Conservation (phyloP, 768 basidiomycete species). For the Chiua virens region DNA sequence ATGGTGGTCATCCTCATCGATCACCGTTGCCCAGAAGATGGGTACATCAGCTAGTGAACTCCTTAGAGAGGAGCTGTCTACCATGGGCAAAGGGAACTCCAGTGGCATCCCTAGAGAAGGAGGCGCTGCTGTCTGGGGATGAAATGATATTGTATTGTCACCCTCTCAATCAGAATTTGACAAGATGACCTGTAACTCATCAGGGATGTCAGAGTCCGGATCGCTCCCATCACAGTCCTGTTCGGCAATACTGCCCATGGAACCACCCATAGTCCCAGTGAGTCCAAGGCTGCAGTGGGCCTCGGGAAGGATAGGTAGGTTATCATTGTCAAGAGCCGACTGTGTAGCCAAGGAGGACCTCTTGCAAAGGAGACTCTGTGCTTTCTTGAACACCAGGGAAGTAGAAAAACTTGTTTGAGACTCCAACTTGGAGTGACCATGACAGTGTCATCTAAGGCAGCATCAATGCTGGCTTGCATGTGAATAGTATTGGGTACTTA, state of each 20-base stretch:
- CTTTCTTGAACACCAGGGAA: constrained; percentile 39
- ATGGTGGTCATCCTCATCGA: constrained; percentile 45
- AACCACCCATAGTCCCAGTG: constrained; percentile 67
- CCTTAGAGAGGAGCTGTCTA: not conserved
- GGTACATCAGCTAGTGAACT: constrained; percentile 30
- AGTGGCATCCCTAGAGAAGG: constrained; percentile 47
- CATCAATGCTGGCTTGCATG: not conserved
- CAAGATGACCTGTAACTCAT: constrained; percentile 69
- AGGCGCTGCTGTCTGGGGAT: not conserved
- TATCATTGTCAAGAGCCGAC: constrained; percentile 18
- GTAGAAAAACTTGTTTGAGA: constrained; percentile 19
- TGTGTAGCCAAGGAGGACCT: constrained; percentile 23
- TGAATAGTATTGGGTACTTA: constrained; percentile 3
- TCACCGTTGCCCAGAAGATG: constrained; percentile 43
- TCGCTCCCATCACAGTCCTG: constrained; percentile 54
- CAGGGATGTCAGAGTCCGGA: constrained; percentile 79
- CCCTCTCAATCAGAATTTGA: constrained; percentile 38
- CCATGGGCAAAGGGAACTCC: constrained; percentile 37
- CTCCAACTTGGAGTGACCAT: constrained; percentile 37
- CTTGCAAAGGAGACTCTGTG: constrained; percentile 21
- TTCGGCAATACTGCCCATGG: constrained; percentile 46
- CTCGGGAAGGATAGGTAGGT: constrained; percentile 46
- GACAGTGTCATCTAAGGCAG: constrained; percentile 43
- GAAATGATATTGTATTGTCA: constrained; percentile 42
- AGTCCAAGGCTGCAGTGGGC: constrained; percentile 59